phyloP scores from a whole-genome alignment of 805 yeast genomes.

The Wickerhamomyces tratensis region DNA sequence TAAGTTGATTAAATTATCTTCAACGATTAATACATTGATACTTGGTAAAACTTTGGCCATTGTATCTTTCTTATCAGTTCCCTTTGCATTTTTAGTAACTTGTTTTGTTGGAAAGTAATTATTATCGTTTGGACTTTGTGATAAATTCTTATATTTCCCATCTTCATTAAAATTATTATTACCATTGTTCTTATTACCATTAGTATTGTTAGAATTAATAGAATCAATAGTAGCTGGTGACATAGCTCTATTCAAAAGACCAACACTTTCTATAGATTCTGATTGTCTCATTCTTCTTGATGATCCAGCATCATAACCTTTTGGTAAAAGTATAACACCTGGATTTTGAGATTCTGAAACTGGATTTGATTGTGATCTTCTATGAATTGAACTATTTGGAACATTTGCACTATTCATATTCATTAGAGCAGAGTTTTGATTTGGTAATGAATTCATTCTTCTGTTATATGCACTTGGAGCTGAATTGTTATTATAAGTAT shows the following conservation, averaged over 20 bases:
- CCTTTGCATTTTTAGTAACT: background rate
- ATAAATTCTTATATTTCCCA: slow-evolving; percentile 1
- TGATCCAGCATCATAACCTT: background rate
- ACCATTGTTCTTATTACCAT: no score
- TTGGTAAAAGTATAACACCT: slow-evolving; percentile 16
- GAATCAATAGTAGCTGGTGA: background rate
- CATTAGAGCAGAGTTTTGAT: background rate
- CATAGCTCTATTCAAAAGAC: background rate
- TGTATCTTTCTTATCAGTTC: slow-evolving; percentile 13
- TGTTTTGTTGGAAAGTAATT: background rate
- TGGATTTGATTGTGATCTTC: slow-evolving; percentile 16
- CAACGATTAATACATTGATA: slow-evolving; percentile 86
- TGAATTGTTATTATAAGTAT: no score
- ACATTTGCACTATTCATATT: slow-evolving; percentile 2
- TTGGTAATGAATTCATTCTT: slow-evolving; percentile 12
- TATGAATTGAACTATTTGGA: slow-evolving; percentile 6
- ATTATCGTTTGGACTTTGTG: background rate
- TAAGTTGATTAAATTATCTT: slow-evolving; percentile 92
- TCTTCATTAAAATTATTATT: background rate
- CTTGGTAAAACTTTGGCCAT: slow-evolving; percentile 69
- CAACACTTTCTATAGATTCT: background rate
- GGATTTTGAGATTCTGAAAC: slow-evolving; percentile 9
- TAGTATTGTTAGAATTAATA: background rate
- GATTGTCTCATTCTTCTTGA: background rate
- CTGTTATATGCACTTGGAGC: slow-evolving; percentile 1